These are phyloP conservation scores for Chlorella sp. DNA, from an alignment of 139 green algal species.

Conservation along the genomic window DNA sequence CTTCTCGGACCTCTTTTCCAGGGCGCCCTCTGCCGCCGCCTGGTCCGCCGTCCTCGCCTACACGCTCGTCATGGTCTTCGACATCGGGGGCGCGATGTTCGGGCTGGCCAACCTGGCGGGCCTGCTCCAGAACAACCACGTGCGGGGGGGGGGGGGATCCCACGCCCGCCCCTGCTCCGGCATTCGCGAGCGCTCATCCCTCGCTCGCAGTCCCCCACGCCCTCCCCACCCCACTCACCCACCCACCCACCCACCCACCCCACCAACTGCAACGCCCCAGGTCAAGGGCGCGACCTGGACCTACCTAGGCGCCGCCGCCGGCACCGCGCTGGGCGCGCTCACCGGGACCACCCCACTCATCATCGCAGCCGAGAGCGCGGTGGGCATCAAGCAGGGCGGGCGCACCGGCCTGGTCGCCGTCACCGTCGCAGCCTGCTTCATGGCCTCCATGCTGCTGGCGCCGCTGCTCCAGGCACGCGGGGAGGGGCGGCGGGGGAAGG, in stretches of 20 bases:
- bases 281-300: slow-evolving; percentile 30
- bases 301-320: slow-evolving; percentile 36
- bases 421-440: slow-evolving; percentile 47
- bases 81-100: slow-evolving; percentile 56
- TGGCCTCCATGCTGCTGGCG: slow-evolving; percentile 40
- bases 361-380: slow-evolving; percentile 56
- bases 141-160: too few relatives aligned
- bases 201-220: too few relatives aligned
- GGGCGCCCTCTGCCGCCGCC: neutral
- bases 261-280: too few relatives aligned
- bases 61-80: slow-evolving; percentile 55
- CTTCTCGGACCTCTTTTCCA: neutral
- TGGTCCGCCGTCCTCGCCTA: slow-evolving; percentile 40
- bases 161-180: too few relatives aligned
- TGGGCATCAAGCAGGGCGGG: slow-evolving; percentile 55
- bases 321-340: slow-evolving; percentile 52
- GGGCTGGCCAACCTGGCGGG: slow-evolving; percentile 46
- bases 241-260: too few relatives aligned
- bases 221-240: too few relatives aligned
- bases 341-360: slow-evolving; percentile 69
- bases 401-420: slow-evolving; percentile 60
- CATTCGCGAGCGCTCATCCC: too few relatives aligned
- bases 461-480: slow-evolving; percentile 38
- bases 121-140: slow-evolving; percentile 26
- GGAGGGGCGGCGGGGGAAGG: neutral